phyloP scores from a whole-genome alignment of 257 asterid genomes.

The Solanum neorickii region DNA sequence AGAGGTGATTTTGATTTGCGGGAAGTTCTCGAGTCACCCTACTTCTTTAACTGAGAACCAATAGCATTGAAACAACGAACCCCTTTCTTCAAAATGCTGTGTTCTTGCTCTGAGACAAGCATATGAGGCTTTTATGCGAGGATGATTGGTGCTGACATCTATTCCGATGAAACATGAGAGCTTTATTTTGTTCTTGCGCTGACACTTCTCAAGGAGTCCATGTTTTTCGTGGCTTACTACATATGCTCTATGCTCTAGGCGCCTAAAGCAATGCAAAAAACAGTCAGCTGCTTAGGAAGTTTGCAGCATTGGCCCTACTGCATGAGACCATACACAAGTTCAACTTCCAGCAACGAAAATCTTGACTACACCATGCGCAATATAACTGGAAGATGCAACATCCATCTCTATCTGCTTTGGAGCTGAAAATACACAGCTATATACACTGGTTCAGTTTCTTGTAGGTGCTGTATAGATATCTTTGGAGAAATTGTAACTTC shows the following conservation, averaged over 20 bases:
- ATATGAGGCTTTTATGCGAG: neutral
- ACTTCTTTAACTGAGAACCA: conserved; percentile 64
- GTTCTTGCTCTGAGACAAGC: neutral
- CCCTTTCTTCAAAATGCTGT: neutral
- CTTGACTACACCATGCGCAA: neutral
- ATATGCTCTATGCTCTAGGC: neutral
- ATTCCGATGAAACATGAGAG: neutral
- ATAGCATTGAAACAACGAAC: neutral
- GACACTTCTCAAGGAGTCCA: neutral
- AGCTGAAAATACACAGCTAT: neutral
- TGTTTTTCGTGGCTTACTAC: neutral
- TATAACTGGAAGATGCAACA: neutral
- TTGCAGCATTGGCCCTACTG: neutral
- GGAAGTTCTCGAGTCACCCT: conserved; percentile 62
- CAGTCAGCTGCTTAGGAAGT: neutral
- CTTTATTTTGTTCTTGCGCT: neutral
- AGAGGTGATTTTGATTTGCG: conserved; percentile 65
- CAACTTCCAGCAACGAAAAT: neutral
- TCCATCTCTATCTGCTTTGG: neutral
- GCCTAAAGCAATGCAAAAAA: neutral
- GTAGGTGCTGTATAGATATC: neutral
- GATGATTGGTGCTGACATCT: neutral
- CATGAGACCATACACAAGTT: neutral
- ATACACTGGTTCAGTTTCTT: neutral
- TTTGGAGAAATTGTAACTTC: neutral